phyloP scores from a whole-genome alignment of 208 protist species.

The Endotrypanum monterogeii region DNA sequence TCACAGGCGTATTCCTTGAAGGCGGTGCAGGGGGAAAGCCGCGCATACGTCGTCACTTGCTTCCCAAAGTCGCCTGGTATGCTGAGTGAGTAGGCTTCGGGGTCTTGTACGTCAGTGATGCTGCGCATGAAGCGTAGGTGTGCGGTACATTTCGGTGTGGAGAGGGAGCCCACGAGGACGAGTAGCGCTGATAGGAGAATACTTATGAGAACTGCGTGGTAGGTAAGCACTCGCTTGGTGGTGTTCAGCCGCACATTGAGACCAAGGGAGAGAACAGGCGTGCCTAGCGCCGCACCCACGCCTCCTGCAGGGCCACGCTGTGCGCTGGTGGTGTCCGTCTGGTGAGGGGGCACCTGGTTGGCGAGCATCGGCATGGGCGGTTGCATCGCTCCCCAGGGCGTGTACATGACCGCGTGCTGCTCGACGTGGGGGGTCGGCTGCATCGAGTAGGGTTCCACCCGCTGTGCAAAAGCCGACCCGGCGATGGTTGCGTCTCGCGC shows the following conservation, averaged over 20 bases:
- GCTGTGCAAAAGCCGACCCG: background rate
- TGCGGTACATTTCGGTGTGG: conserved; percentile 1
- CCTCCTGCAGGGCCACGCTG: background rate
- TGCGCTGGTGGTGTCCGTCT: background rate
- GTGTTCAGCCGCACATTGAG: conserved; percentile 9
- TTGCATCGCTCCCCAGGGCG: conserved; percentile 11
- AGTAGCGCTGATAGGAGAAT: background rate
- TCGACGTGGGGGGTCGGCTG: background rate
- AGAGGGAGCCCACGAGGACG: conserved; percentile 1
- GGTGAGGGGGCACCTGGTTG: background rate
- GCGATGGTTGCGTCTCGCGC: background rate
- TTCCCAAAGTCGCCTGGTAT: background rate
- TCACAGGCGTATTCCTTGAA: conserved; percentile 15
- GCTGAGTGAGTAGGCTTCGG: background rate
- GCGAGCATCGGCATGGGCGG: background rate
- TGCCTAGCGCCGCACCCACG: conserved; percentile 1
- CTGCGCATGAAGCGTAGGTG: conserved; percentile 2
- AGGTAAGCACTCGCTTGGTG: conserved; percentile 7
- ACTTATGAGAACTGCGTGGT: conserved; percentile 8
- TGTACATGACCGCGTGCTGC: conserved; percentile 3
- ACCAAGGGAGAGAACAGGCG: conserved; percentile 8
- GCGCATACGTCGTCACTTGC: background rate
- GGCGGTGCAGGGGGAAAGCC: conserved; percentile 12
- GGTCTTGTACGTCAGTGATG: background rate
- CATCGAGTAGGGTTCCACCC: background rate